Evolutionary conservation across 2,329 filamentous ascomycete genomes (phyloP), one percentile per base, ranked within the genome.

Genomic region (Apiospora kogelbergensis): DNA sequence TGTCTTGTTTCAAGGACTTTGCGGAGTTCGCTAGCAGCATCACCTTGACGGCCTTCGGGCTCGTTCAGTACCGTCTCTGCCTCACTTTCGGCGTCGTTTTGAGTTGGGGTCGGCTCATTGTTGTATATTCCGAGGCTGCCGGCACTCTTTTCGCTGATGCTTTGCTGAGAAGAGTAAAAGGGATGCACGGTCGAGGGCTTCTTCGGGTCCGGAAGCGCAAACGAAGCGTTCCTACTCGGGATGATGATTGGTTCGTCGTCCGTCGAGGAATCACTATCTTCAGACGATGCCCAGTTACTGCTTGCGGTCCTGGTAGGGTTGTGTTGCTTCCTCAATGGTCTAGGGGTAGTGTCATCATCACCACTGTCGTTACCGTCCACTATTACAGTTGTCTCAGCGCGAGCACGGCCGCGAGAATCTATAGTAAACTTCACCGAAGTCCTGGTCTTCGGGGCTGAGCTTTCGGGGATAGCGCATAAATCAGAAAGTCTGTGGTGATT

Each of bases 241-340:
- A 91, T 88, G 65, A 90, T 84, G 70, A 91, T 90, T 15, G 87
- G 88, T 68, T 91, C 89, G 67, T 91, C 89, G 71, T 91, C 89
- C 4, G 84, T 85, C 0, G 88, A 90, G 1, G 87, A 89, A 2
- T 85, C 84, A 63, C 85, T 84, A 40, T 86, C 81, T 6, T 81
- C 84, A 0, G 84, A 85, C 6, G 84, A 84, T 17, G 83, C 82
- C 80, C 82, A 84, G 46, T 79, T 80, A 65, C 78, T 72, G 33
- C 66, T 73, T 37, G 66, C 69, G 37, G 68, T 65, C 41, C 70
- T 70, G 2, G 40, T 10, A 37, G 30, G 41, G 5, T 37, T 24
- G 17, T 67, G 67, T n/a, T 74, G 73, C 48, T 70, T 71, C 46
- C 71, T 73, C 48, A 73, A 69, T 2, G 70, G 68, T 45, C 69